Percentiles rank a stretch among this genome's conserved stretches.
phyloP scores from a whole-genome alignment of 164 flowering plant species.

The Magnolia sinica region DNA sequence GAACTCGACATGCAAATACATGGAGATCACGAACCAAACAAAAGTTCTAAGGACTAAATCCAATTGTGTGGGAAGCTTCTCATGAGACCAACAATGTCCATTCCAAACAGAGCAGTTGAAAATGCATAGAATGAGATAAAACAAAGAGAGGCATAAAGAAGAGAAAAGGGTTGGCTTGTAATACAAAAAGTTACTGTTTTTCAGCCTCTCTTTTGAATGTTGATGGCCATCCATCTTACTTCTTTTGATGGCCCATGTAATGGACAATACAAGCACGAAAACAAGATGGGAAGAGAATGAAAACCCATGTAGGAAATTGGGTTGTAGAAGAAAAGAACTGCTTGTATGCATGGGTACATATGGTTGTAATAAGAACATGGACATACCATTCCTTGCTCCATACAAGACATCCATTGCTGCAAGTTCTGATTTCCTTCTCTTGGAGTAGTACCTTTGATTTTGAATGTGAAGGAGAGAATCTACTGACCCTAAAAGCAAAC shows the following conservation, averaged over 20 bases:
- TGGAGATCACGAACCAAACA: conserved; percentile 26
- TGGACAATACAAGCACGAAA: conserved; percentile 35
- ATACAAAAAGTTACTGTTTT: conserved; percentile 15
- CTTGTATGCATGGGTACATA: conserved; percentile 4
- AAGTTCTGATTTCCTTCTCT: neutral
- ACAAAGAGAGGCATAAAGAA: conserved; percentile 40
- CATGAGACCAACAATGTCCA: conserved; percentile 28
- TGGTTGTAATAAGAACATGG: conserved; percentile 11
- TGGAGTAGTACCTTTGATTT: too few species aligned
- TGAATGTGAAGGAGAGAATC: too few species aligned
- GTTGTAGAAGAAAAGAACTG: conserved; percentile 34
- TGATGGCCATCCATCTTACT: conserved; percentile 5
- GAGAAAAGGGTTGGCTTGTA: conserved; percentile 33
- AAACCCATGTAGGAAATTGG: conserved; percentile 44
- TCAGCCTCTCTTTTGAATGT: conserved; percentile 21
- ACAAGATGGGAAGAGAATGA: conserved; percentile 47
- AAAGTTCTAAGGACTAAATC: conserved; percentile 29
- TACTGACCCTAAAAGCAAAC: too few species aligned
- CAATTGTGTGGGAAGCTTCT: conserved; percentile 11
- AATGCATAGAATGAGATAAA: conserved; percentile 36
- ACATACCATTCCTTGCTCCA: conserved; percentile 2
- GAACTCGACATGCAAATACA: conserved; percentile 29
- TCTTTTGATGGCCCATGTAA: conserved; percentile 36
- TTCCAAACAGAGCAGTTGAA: conserved; percentile 23
- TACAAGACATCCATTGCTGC: neutral